Conservation (phyloP, 805 yeast genomes). For the Vanderwaltozyma verrucispora region DNA sequence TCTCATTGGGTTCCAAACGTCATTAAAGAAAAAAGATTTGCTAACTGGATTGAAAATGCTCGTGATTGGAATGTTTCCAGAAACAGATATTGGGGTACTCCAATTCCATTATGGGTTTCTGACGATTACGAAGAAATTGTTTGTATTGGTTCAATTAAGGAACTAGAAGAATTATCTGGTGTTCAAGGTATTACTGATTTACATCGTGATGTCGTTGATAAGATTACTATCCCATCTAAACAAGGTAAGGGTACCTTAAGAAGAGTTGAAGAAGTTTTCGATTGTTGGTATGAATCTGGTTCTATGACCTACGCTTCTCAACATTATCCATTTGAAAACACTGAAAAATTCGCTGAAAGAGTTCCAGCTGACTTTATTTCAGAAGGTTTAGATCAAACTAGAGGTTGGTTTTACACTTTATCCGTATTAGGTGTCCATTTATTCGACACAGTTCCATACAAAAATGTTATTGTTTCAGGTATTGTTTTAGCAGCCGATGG, state of each 20-base stretch:
- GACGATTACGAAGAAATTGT: conserved; percentile 90
- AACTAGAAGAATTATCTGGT: conserved; percentile 79
- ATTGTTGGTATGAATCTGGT: conserved; percentile 99
- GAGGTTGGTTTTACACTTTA: conserved; percentile 99
- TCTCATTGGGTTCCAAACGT: conserved; percentile 92
- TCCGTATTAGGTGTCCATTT: conserved; percentile 92
- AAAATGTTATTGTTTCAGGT: conserved; percentile 93
- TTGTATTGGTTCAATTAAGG: conserved; percentile 85
- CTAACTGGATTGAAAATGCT: conserved; percentile 97
- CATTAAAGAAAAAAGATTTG: conserved; percentile 89
- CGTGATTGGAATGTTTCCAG: conserved; percentile 99
- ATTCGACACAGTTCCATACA: conserved; percentile 85
- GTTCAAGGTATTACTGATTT: conserved; percentile 71
- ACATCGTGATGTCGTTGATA: conserved; percentile 89
- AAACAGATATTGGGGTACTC: conserved; percentile 99
- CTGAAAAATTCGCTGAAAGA: conserved; percentile 54
- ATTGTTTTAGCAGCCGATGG: conserved; percentile 97
- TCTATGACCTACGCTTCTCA: conserved; percentile 97
- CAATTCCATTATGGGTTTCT: conserved; percentile 94
- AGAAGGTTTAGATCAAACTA: conserved; percentile 98
- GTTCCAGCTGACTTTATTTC: conserved; percentile 98
- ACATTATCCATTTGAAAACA: conserved; percentile 91
- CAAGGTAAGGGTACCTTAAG: conserved; percentile 78
- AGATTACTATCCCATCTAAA: conserved; percentile 85
- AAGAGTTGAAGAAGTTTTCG: conserved; percentile 96